Conservation (phyloP, 1,139 yeast species). For the Sugiyamaella novakii region DNA sequence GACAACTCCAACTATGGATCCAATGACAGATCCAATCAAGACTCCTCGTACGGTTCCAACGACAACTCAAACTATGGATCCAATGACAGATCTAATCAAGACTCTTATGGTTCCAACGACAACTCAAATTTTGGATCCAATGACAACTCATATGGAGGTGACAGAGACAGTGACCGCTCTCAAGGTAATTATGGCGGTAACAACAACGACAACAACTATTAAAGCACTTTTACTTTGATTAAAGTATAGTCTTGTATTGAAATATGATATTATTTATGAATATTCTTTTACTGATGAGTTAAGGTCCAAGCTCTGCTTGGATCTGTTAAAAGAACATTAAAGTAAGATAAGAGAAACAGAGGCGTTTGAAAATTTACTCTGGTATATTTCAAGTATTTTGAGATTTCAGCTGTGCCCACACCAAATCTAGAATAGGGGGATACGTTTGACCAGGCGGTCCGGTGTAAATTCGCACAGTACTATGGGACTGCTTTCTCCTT, state of each 20-base stretch:
- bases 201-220: constrained; percentile 4
- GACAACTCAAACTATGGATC: constrained; percentile 19
- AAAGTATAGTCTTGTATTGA: neutral
- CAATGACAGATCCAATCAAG: constrained; percentile 14
- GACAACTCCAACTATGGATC: constrained; percentile 23
- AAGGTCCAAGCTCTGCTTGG: no score
- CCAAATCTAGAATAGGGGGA: no score
- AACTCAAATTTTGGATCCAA: constrained; percentile 18
- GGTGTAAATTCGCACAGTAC: no score
- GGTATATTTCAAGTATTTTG: no score
- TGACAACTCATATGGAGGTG: neutral
- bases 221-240: no score
- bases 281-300: neutral
- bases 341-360: no score
- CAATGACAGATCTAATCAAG: constrained; percentile 2
- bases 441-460: no score
- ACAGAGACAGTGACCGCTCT: constrained; percentile 19
- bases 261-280: neutral
- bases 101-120: constrained; percentile 20
- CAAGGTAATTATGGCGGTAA: constrained; percentile 28
- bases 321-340: no score
- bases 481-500: no score
- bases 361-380: no score
- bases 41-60: constrained; percentile 22
- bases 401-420: no score